Evolutionary conservation across 495 filamentous ascomycete species (phyloP), one percentile per base, ranked within the genome.

Genomic region (Sphaerosporella brunnea): DNA sequence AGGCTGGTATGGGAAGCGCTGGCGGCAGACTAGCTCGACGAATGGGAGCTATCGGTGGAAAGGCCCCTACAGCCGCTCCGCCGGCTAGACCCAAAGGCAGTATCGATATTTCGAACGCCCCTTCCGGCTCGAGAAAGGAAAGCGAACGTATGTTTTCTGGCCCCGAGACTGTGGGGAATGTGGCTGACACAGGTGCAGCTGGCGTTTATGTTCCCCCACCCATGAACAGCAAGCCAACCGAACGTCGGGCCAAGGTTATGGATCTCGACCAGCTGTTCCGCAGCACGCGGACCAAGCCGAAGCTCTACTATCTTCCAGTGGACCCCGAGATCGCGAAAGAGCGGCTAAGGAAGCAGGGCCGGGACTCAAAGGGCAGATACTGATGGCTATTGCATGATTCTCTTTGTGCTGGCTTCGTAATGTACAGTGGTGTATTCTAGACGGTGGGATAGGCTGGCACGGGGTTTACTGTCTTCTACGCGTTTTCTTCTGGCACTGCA

Each of bases 291-390:
- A 64, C 74, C 1, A 82, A 82, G 52, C 79, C 79, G 15, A 81
- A 80, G 51, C 62, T 84, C 11, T 82, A 82, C 60, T 84, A 69
- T 55, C 66, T 74, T 18, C 72, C 73, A 2, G 72, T 74, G 5
- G 51, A 63, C 11, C 65, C 69, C 4, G 54, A 59, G 4, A 60
- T 71, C 26, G 50, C 58, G 10, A 28, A 45, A 41, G 50, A 52
- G 23, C 36, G 58, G 32, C 34, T 61, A 44, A 55, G 55, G 20
- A 45, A 21, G 8, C 44, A 51, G 37, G 55, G 54, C 1, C 54
- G 63, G 10, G 53, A 62, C 32, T 44, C 57, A 5, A 55, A 41
- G 25, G 43, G 43, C 26, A 34, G 43, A 5, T 34, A 23, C 20
- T 46, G 21, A 23, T n/a, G n/a, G n/a, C n/a, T n/a, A n/a, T n/a